These are phyloP conservation scores for Chlamydomonas eustigma DNA, from an alignment of 139 green algal species.

Conservation along the genomic window DNA sequence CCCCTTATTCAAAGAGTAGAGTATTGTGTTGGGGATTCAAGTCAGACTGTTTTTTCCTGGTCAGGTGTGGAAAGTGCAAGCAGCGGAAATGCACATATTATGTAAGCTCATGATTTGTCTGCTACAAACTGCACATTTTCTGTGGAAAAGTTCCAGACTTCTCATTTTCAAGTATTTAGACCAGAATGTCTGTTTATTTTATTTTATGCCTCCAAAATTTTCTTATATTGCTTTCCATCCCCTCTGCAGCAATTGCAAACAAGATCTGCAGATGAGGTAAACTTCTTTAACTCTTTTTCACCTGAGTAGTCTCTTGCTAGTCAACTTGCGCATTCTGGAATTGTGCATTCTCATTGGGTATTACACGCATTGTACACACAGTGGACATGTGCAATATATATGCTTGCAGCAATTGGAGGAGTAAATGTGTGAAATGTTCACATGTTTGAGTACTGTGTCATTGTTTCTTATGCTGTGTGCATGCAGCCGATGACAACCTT, in stretches of 20 bases:
- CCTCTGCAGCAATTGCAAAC: slow-evolving; percentile 65
- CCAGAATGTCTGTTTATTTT: not conserved
- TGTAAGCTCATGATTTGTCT: slow-evolving; percentile 32
- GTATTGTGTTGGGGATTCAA: not conserved
- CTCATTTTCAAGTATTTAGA: not conserved
- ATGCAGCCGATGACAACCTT: slow-evolving; percentile 76
- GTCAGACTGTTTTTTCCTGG: too few species aligned
- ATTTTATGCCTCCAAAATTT: not conserved
- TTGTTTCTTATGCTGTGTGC: too few species aligned
- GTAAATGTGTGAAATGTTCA: too few species aligned
- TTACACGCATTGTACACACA: too few species aligned
- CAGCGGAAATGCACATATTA: slow-evolving; percentile 79
- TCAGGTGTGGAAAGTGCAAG: slow-evolving; percentile 88
- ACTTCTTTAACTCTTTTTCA: too few species aligned
- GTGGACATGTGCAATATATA: too few species aligned
- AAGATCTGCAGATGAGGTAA: slow-evolving; percentile 64
- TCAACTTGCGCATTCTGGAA: too few species aligned
- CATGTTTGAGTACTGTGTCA: too few species aligned
- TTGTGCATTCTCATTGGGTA: too few species aligned
- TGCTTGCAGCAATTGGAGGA: too few species aligned
- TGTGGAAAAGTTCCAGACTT: not conserved
- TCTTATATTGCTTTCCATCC: not conserved
- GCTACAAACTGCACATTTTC: not conserved
- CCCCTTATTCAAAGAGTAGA: too few species aligned
- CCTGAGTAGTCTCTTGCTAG: too few species aligned